A percentile compares a stretch with the other conserved stretches of the same genome.
Conservation (phyloP, 495 filamentous ascomycete species). For the Xylaria telfairii region DNA sequence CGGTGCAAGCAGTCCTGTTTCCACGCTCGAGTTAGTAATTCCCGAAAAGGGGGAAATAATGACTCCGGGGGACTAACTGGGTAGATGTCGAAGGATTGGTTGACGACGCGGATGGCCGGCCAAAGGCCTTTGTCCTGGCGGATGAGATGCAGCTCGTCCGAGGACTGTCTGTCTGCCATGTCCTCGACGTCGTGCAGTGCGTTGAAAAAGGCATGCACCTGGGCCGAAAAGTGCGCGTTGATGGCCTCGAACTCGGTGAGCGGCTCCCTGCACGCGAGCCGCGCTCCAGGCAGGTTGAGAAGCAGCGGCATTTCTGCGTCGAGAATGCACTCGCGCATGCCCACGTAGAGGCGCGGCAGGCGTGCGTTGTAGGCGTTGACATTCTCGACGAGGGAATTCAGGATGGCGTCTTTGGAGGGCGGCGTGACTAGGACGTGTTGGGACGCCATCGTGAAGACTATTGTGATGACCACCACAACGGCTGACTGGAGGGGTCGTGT, state of each 20-base stretch:
- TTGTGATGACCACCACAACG: neutral
- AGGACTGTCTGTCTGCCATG: conserved; percentile 16
- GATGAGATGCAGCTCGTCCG: conserved; percentile 20
- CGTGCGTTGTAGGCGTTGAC: conserved; percentile 15
- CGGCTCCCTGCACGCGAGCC: conserved; percentile 35
- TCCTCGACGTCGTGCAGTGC: conserved; percentile 31
- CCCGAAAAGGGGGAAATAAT: no score
- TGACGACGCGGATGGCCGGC: conserved; percentile 21
- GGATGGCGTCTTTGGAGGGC: neutral
- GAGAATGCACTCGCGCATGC: neutral
- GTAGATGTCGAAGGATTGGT: conserved; percentile 32
- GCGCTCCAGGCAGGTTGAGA: conserved; percentile 31
- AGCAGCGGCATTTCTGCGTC: conserved; percentile 35
- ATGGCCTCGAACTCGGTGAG: conserved; percentile 32
- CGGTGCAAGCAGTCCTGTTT: conserved; percentile 37
- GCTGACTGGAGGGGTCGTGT: no score
- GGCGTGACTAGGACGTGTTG: conserved; percentile 4
- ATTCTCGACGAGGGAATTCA: conserved; percentile 19
- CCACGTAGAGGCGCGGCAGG: conserved; percentile 13
- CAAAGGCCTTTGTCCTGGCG: conserved; percentile 19
- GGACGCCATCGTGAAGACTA: neutral
- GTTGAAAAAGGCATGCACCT: conserved; percentile 39
- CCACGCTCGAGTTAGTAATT: no score
- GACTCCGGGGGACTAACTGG: no score
- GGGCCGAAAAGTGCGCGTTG: conserved; percentile 37